A percentile compares a stretch with the other conserved stretches of the same genome.
phyloP scores from a whole-genome alignment of 441 rosid species.

The Syzygium syzygioides region DNA sequence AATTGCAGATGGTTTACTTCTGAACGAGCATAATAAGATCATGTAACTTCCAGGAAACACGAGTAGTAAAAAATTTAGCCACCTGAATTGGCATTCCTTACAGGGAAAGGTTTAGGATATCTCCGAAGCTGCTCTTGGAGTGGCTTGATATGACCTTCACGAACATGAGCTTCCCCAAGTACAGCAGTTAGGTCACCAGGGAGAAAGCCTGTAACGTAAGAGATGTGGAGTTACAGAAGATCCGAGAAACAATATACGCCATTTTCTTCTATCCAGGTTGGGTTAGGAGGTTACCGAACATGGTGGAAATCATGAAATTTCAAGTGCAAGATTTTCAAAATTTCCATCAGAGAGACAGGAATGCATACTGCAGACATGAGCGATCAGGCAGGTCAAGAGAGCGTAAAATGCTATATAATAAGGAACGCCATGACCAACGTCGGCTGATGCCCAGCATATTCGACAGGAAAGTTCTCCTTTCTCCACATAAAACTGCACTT shows the following conservation, averaged over 20 bases:
- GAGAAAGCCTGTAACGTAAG: background rate
- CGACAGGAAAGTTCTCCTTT: constrained; percentile 5
- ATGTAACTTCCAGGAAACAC: background rate
- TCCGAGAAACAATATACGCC: background rate
- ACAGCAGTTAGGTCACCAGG: background rate
- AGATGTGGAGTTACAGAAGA: background rate
- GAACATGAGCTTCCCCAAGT: background rate
- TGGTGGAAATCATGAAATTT: background rate
- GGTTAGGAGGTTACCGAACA: background rate
- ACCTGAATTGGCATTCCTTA: background rate
- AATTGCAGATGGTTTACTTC: background rate
- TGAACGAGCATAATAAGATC: background rate
- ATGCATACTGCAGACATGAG: constrained; percentile 3
- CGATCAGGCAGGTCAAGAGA: background rate
- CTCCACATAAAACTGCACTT: constrained; percentile 4
- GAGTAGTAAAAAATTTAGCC: background rate
- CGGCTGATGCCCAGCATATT: constrained; percentile 1
- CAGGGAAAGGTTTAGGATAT: constrained; percentile 1
- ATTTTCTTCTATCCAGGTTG: background rate
- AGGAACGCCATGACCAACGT: background rate
- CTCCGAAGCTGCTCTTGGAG: constrained; percentile 1
- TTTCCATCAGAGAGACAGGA: background rate
- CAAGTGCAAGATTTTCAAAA: background rate
- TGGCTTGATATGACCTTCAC: background rate
- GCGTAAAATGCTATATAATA: background rate